Conservation (phyloP, 2,329 filamentous ascomycete genomes). For the Exophiala spinifera region DNA sequence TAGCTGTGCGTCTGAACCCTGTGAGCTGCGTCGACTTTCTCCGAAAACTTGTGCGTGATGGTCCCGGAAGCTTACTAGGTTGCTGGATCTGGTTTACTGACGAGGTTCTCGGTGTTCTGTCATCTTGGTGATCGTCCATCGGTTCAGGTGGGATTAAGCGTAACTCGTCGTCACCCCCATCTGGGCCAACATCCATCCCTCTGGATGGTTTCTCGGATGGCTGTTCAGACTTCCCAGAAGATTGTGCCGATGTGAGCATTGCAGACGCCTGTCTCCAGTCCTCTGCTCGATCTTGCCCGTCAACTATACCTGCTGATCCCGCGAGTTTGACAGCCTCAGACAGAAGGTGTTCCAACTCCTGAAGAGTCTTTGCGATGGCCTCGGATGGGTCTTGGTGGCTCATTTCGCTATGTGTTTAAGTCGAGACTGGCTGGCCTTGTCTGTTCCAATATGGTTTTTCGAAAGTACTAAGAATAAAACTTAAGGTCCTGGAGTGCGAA, state of each 20-base stretch:
- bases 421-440: too few relatives aligned
- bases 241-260: not conserved
- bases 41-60: not conserved
- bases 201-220: too few relatives aligned
- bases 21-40: not conserved
- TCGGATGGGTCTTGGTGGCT: conserved; percentile 12
- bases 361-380: conserved; percentile 36
- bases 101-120: not conserved
- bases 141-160: conserved; percentile 2
- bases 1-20: not conserved
- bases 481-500: too few relatives aligned
- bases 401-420: not conserved
- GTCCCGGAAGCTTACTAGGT: not conserved
- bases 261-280: not conserved
- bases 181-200: too few relatives aligned
- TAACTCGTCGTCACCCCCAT: not conserved
- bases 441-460: too few relatives aligned
- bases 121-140: not conserved
- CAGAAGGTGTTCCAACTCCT: conserved; percentile 36
- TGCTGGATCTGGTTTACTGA: too few relatives aligned
- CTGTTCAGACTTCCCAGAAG: too few relatives aligned
- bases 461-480: too few relatives aligned
- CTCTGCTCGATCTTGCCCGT: not conserved
- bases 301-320: conserved; percentile 11
- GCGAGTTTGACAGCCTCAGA: conserved; percentile 39